Conservation (phyloP, 1,139 yeast species). For the Diutina mesorugosa region DNA sequence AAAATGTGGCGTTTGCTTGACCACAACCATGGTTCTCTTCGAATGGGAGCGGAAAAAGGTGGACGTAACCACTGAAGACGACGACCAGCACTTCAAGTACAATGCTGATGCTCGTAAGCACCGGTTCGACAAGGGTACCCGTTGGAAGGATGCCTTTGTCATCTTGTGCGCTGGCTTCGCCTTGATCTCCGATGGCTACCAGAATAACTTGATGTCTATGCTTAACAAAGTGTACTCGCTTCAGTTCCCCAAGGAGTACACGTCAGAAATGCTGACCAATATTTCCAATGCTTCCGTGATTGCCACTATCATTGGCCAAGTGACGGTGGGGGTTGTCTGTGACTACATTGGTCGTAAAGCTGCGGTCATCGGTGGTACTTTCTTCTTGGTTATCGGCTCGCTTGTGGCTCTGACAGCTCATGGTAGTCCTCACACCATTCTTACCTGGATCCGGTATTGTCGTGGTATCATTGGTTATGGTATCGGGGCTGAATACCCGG, state of each 20-base stretch:
- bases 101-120: slow-evolving; percentile 20
- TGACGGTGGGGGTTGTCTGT: slow-evolving; percentile 39
- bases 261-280: slow-evolving; percentile 32
- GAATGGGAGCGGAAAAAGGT: not conserved
- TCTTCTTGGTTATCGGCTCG: slow-evolving; percentile 41
- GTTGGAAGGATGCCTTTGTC: slow-evolving; percentile 21
- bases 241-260: slow-evolving; percentile 32
- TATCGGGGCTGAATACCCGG: slow-evolving; percentile 69
- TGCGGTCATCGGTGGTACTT: slow-evolving; percentile 43
- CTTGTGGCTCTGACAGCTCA: slow-evolving; percentile 46
- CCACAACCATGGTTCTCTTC: not conserved
- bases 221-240: slow-evolving; percentile 34
- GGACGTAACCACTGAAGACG: not conserved
- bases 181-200: slow-evolving; percentile 51
- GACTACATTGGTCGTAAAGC: slow-evolving; percentile 47
- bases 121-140: slow-evolving; percentile 18
- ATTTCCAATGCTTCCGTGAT: slow-evolving; percentile 47
- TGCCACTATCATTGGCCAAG: slow-evolving; percentile 49
- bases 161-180: slow-evolving; percentile 47
- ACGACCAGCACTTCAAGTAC: slow-evolving; percentile 9
- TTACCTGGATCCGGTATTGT: slow-evolving; percentile 62
- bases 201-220: slow-evolving; percentile 52
- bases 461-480: slow-evolving; percentile 67
- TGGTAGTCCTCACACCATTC: slow-evolving; percentile 40
- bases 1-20: not conserved